A percentile compares a stretch with the other conserved stretches of the same genome.
Conservation (phyloP, 352 stramenopile species). For the Phytophthora sansomeana region DNA sequence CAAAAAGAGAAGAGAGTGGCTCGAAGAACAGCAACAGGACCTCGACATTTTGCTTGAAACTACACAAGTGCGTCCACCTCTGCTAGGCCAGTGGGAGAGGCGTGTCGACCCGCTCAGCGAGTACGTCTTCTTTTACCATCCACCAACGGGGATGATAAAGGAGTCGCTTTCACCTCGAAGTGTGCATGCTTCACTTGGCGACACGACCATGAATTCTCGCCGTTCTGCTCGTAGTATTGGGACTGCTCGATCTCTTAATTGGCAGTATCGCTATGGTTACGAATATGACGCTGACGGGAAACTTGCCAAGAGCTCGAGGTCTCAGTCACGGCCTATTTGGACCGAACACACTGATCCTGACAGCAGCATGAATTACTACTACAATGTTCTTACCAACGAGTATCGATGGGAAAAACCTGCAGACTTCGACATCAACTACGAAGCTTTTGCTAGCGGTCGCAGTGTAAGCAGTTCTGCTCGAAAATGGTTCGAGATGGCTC, state of each 20-base stretch:
- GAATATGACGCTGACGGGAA: constrained; percentile 53
- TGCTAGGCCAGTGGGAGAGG: constrained; percentile 70
- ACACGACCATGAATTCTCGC: constrained; percentile 30
- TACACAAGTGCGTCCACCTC: constrained; percentile 35
- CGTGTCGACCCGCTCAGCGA: constrained; percentile 71
- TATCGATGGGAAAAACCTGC: constrained; percentile 81
- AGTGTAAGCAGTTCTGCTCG: constrained; percentile 51
- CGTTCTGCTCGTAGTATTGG: constrained; percentile 34
- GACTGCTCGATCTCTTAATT: constrained; percentile 57
- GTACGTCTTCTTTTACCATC: constrained; percentile 76
- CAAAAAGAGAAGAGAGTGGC: constrained; percentile 50
- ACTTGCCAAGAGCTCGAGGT: constrained; percentile 41
- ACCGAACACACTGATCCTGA: constrained; percentile 62
- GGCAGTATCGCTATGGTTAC: constrained; percentile 84
- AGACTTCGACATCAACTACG: constrained; percentile 68
- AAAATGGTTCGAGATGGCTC: constrained; percentile 68
- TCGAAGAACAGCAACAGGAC: constrained; percentile 55
- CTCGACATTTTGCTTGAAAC: constrained; percentile 41
- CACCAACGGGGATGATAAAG: constrained; percentile 48
- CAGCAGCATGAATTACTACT: constrained; percentile 67
- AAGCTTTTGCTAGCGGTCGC: constrained; percentile 46
- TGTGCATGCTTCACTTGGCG: constrained; percentile 47
- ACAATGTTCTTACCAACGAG: constrained; percentile 76
- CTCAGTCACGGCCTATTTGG: constrained; percentile 63
- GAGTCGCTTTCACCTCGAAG: constrained; percentile 67